Evolutionary conservation across 2,329 filamentous ascomycete genomes (phyloP), one percentile per base, ranked within the genome.

Genomic region (Boeremia exigua): DNA sequence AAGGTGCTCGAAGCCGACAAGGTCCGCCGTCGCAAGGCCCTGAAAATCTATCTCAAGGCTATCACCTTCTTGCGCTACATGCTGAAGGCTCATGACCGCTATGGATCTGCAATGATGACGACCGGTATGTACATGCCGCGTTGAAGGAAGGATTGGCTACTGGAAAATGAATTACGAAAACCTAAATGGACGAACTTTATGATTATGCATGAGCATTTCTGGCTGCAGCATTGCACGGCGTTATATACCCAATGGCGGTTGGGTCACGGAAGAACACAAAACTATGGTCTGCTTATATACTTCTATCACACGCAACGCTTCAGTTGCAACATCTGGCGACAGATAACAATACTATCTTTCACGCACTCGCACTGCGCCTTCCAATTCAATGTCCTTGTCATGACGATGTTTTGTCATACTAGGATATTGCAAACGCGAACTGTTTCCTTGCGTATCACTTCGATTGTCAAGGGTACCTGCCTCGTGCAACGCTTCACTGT

Each of bases 101-200:
- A 68, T 29, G 66, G 66, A 25, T 59, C 63, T 12, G 56, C 65
- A 42, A 68, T 68, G 66, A 58, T 62, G 38, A 65, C 61, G n/a
- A 63, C 65, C 8, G 66, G 66, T 45, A 59, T 65, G 54, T 66
- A 68, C 36, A 61, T 68, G 63, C 66, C 65, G 45, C 65, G 66
- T 28, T 67, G 52, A 63, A 43, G 37, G 47, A 43, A 23, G 29
- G 7, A n/a, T 37, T 36, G 36, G 27, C 19, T 32, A 3, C 4
- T 6, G 6, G n/a, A 28, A 47, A 48, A 33, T n/a, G 42, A 50
- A 43, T 56, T 46, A 43, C n/a, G 47, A 51, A 17, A 12, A 43
- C 33, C 32, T 23, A 32, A 36, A 38, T 47, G 48, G 43, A 33
- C 43, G 30, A 56, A 29, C 19, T 47, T 28, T 25, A 51, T 25